A percentile compares a stretch with the other conserved stretches of the same genome.
These are phyloP conservation scores for Circinella umbellata DNA, from an alignment of 371 early-diverging fungal genomes.

Conservation along the genomic window DNA sequence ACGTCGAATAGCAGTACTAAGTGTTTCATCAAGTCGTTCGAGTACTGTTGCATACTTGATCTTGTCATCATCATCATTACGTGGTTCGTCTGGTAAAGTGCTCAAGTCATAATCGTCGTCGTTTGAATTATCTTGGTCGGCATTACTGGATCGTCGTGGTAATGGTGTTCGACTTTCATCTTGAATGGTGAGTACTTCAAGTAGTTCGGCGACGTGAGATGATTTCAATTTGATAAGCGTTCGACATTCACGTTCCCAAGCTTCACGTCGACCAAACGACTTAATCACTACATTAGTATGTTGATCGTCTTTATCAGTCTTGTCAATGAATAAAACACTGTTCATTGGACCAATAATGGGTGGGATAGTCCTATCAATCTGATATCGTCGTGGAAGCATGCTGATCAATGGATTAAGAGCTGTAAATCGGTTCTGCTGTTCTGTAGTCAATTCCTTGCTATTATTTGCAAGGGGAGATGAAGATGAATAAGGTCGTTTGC, in stretches of 20 bases:
- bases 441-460: neutral
- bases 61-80: slow-evolving; percentile 26
- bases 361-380: slow-evolving; percentile 24
- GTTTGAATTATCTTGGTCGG: slow-evolving; percentile 6
- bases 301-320: slow-evolving; percentile 12
- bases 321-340: slow-evolving; percentile 38
- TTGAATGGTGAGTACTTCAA: slow-evolving; percentile 54
- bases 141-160: slow-evolving; percentile 6
- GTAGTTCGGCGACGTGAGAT: slow-evolving; percentile 40
- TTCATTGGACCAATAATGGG: slow-evolving; percentile 50
- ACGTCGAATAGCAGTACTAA: slow-evolving; percentile 23
- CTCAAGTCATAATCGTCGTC: slow-evolving; percentile 11
- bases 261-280: slow-evolving; percentile 53
- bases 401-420: slow-evolving; percentile 18
- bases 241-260: slow-evolving; percentile 57
- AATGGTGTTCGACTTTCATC: slow-evolving; percentile 22
- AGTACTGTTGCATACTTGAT: slow-evolving; percentile 45
- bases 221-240: slow-evolving; percentile 45
- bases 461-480: neutral
- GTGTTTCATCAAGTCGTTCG: slow-evolving; percentile 46
- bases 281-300: slow-evolving; percentile 33
- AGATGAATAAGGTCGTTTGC: neutral
- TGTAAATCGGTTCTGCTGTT: slow-evolving; percentile 13
- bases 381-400: slow-evolving; percentile 43
- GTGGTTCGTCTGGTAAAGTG: neutral